Base-by-base conservation (phyloP, 441 rosid species). In the Syzygium malaccense region DNA sequence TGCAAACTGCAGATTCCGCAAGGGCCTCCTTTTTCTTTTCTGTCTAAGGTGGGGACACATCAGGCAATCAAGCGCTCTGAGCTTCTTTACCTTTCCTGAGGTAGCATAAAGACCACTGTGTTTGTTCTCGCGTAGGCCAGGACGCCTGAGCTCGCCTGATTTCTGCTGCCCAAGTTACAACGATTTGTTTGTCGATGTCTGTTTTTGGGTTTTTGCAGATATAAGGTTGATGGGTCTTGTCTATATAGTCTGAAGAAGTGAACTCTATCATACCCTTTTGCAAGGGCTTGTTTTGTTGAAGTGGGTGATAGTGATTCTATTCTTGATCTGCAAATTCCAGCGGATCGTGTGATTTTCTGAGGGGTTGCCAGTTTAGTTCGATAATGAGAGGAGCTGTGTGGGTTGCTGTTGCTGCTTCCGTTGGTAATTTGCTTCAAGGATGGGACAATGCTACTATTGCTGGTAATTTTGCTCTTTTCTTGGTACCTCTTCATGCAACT, bases 361-460 rank as follows among this genome's bases (percentile, higher is more conserved):
- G 33, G 45, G 49, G 68, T 75, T 66, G 75, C 11, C 8, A 55
- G n/a, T 23, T 85, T 48, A 53, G 58, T 26, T 66, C 84, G 28
- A 54, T 25, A 66, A 98, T 96, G 99, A 94, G 93, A 87, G 99
- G 97, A 92, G 97, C 99, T 88, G 99, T 95, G 93, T 94, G 95
- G 92, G 98, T 95, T 68, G 99, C 99, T 91, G 88, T 97, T 89
- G 97, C 95, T 91, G 99, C 99, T 86, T 97, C 99, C 87, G 86
- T 98, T 92, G 99, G 99, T 86, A 98, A 98, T 93, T 91, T 98
- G 53, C 90, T 98, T 92, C 99, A 98, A 93, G 99, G 99, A 94
- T 98, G 99, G 99, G 99, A 98, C 92, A 98, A 96, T 93, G 99
- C 99, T 83, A 96, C 98, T 86, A 98, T 98, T 89, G 99, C 99